phyloP scores from a whole-genome alignment of 768 basidiomycete genomes.

The Lyophyllum semitale region DNA sequence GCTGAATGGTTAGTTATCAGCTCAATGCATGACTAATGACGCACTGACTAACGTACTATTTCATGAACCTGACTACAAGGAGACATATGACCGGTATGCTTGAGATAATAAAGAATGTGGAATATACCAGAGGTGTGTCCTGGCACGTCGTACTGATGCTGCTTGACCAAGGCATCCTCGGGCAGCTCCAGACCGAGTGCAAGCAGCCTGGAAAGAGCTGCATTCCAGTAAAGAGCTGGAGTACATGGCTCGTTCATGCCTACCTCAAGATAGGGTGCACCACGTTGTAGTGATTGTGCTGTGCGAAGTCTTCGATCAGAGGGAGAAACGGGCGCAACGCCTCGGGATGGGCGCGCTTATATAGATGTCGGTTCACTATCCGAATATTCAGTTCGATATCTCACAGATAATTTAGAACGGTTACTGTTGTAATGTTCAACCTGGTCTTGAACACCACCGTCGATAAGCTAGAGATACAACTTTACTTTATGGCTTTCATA shows the following conservation, averaged over 20 bases:
- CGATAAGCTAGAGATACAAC: conserved; percentile 47
- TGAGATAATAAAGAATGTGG: neutral
- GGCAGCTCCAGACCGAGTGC: conserved; percentile 47
- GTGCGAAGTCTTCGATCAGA: conserved; percentile 36
- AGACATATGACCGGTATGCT: neutral
- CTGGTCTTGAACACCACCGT: conserved; percentile 62
- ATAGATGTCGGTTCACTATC: conserved; percentile 35
- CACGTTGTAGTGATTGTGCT: conserved; percentile 37
- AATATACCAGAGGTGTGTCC: conserved; percentile 38
- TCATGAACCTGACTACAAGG: conserved; percentile 45
- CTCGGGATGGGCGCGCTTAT: conserved; percentile 33
- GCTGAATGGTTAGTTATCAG: conserved; percentile 20
- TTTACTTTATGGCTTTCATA: neutral
- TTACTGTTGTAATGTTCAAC: conserved; percentile 66
- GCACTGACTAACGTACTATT: conserved; percentile 38
- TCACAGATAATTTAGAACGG: conserved; percentile 9
- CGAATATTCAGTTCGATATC: neutral
- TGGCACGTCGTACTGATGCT: conserved; percentile 35
- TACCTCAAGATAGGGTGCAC: conserved; percentile 38
- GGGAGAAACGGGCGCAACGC: conserved; percentile 35
- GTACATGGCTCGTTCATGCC: neutral
- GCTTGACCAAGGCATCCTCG: conserved; percentile 42
- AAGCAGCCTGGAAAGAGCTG: conserved; percentile 22
- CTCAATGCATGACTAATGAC: neutral
- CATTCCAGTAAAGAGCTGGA: neutral